These are phyloP conservation scores for Madurella mycetomatis DNA, from an alignment of 2,329 filamentous ascomycete species.

Conservation along the genomic window DNA sequence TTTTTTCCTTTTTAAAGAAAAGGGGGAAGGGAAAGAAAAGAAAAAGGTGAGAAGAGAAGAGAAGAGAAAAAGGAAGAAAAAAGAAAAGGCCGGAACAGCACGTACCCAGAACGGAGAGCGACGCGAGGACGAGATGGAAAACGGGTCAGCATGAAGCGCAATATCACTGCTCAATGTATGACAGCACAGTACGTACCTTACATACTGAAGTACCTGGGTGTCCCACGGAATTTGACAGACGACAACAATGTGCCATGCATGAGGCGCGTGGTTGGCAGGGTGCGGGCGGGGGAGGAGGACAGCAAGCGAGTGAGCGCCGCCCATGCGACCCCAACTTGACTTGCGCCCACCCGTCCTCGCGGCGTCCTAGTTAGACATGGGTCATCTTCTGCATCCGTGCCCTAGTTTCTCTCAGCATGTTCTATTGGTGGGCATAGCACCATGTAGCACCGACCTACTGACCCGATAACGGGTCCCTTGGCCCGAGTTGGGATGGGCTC, in stretches of 20 bases:
- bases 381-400: constrained; percentile 16
- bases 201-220: no score
- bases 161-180: no score
- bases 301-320: not conserved
- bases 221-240: not conserved
- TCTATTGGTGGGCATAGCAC: constrained; percentile 5
- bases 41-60: no score
- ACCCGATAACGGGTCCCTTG: constrained; percentile 11
- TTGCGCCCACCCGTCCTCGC: not conserved
- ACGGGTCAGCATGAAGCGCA: no score
- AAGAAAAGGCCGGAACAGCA: no score
- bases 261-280: constrained; percentile 14
- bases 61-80: no score
- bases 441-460: constrained; percentile 12
- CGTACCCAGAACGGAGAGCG: no score
- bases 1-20: no score
- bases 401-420: constrained; percentile 2
- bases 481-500: not conserved
- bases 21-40: no score
- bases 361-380: constrained; percentile 1
- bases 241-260: constrained; percentile 9
- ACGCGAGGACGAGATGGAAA: no score
- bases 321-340: not conserved
- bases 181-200: no score
- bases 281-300: not conserved